Base-by-base conservation (phyloP, 768 basidiomycete species). In the Suillus placidus region DNA sequence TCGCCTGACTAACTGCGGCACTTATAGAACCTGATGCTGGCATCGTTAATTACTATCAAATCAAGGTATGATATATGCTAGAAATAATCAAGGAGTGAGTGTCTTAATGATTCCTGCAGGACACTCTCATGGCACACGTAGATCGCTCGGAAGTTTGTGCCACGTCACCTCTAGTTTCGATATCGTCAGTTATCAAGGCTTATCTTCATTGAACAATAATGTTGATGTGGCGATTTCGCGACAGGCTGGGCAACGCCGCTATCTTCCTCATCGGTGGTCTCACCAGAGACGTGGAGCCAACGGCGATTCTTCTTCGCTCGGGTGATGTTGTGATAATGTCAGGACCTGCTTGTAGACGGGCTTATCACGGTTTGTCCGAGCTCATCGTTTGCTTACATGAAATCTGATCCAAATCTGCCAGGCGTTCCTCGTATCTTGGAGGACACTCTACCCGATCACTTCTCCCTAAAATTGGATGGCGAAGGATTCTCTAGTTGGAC, bases 71-170 rank as follows among this genome's bases (percentile, higher is more conserved):
- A 14, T 30, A 40, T 67, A 16, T 10, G 10, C 30, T 38, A 2
- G 6, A 30, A 10, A 14, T 37, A 14, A 4, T 8, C 32, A 20
- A 52, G 55, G 64, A 14, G 18, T 54, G 64, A 14, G 18, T 54
- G 26, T 40, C 52, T n/a, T 26, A 3, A 47, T 18, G 23, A 43
- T 34, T 60, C 34, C 23, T n/a, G 67, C 66, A 89, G 85, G 95
- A 99, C 68, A 93, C 95, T 0, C 85, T 99, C 23, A 98, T 98
- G 91, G 97, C 87, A 0, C 97, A 99, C 75, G 94, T 97, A n/a
- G 97, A 99, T 76, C 91, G 93, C 23, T 95, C 96, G 26, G 97
- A 99, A 78, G 84, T 97, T 10, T 97, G 95, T 70, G 88, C 94
- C 2, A 93, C 93, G 6, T 90, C 94, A 0, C 97, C 97, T 0